These are phyloP conservation scores for Closterium sp. DNA, from an alignment of 139 green algal species.

Conservation along the genomic window DNA sequence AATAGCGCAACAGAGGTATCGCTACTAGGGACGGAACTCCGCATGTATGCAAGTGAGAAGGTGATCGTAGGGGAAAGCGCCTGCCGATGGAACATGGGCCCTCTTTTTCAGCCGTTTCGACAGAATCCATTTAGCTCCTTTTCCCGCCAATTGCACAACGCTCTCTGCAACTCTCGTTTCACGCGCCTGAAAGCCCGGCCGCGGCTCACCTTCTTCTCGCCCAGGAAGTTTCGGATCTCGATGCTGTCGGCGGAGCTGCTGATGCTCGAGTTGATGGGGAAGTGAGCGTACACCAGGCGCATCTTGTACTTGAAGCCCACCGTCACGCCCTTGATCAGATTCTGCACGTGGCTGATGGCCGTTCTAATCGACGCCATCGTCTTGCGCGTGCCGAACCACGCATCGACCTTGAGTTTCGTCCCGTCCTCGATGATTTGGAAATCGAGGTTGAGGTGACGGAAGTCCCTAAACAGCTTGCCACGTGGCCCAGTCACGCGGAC, in stretches of 20 bases:
- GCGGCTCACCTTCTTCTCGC: conserved; percentile 82
- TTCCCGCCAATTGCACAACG: not conserved
- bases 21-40: not conserved
- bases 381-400: conserved; percentile 88
- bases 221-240: conserved; percentile 99
- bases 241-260: conserved; percentile 69
- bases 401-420: conserved; percentile 33
- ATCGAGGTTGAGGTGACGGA: conserved; percentile 50
- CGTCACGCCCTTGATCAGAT: conserved; percentile 77
- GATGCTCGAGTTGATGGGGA: conserved; percentile 99
- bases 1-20: not conserved
- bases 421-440: conserved; percentile 40
- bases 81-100: too few species aligned
- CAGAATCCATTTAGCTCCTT: not conserved
- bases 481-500: conserved; percentile 54
- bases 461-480: conserved; percentile 38
- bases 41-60: not conserved
- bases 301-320: conserved; percentile 98
- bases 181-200: too few species aligned
- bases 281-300: conserved; percentile 98
- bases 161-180: not conserved
- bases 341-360: conserved; percentile 81
- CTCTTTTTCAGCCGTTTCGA: too few species aligned
- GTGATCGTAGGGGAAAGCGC: not conserved
- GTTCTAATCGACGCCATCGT: conserved; percentile 89